Evolutionary conservation across 1,139 yeast species (phyloP), one percentile per base, ranked within the genome.

Genomic region (Suhomyces ambrosiae): DNA sequence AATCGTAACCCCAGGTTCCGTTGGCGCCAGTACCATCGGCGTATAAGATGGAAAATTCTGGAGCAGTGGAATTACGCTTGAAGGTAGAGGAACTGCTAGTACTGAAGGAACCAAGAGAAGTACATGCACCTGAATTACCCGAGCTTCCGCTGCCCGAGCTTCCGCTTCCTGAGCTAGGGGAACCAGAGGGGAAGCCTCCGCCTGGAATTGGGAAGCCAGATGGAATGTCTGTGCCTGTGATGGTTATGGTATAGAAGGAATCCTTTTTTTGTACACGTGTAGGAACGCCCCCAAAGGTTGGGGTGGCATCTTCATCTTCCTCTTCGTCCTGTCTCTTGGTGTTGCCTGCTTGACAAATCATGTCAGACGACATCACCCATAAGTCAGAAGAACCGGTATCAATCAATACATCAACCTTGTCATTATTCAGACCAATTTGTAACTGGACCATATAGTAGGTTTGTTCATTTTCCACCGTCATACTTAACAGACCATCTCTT

Each of bases 21-120:
- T 52, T 44, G 3, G 90, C 88, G 50, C 57, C 66, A 17, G 86
- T 69, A 6, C 58, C 54, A 56, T 86, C 95, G 22, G 82, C 90
- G 50, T 86, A 86, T 21, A 61, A 43, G 49, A 84, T 84, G 33
- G 31, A 12, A 44, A 71, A 71, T 1, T 44, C 41, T 2, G 62
- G 56, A 3, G 70, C 70, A 2, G 71, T 52, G 31, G 38, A 19
- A 47, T 71, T 71, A 27, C 44, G 37, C n/a, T 52, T 47, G 54
- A 66, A 70, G 2, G 69, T 35, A 32, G 52, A 55, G 3, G 74
- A 66, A 5, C 47, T 44, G 2, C 45, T 63, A 12, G 72, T 66
- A 40, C 61, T 53, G 49, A 70, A 70, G 2, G 74, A 63, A 2
- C 77, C 77, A 40, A 58, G 58, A 5, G 53, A 36, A 2, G 74